Percentiles rank a stretch among this genome's conserved stretches.
Conservation (phyloP, 2,329 filamentous ascomycete species). For the Fusarium tuaranense region DNA sequence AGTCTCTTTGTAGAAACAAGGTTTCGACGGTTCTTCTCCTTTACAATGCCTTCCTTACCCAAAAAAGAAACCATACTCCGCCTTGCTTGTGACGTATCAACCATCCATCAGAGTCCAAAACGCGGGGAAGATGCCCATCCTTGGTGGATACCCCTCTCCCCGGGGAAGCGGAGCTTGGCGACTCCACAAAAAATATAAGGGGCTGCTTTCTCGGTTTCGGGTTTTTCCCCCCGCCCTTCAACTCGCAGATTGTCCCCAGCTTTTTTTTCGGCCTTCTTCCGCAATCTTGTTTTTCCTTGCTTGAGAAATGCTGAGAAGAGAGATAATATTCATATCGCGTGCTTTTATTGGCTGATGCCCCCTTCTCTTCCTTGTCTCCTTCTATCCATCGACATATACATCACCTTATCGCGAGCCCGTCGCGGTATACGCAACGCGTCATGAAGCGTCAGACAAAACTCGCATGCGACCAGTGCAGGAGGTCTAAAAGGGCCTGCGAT, state of each 20-base stretch:
- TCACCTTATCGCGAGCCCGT: background rate
- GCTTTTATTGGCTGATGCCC: background rate
- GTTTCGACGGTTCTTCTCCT: background rate
- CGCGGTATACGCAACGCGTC: background rate
- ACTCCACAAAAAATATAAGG: background rate
- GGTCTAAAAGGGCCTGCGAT: slow-evolving; percentile 42
- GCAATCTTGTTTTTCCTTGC: background rate
- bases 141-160: background rate
- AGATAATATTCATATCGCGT: background rate
- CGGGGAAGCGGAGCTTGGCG: background rate
- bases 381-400: background rate
- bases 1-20: background rate
- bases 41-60: background rate
- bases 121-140: background rate
- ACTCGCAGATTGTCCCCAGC: background rate
- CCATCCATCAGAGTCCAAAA: background rate
- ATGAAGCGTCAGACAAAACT: slow-evolving; percentile 40
- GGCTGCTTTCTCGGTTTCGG: background rate
- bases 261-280: background rate
- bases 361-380: background rate
- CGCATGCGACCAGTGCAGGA: slow-evolving; percentile 42
- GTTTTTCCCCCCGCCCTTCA: background rate
- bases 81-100: background rate
- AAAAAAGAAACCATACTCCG: background rate
- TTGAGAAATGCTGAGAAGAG: background rate